Base-by-base conservation (phyloP, 768 basidiomycete species). In the Tylopilus rubrobrunneus region DNA sequence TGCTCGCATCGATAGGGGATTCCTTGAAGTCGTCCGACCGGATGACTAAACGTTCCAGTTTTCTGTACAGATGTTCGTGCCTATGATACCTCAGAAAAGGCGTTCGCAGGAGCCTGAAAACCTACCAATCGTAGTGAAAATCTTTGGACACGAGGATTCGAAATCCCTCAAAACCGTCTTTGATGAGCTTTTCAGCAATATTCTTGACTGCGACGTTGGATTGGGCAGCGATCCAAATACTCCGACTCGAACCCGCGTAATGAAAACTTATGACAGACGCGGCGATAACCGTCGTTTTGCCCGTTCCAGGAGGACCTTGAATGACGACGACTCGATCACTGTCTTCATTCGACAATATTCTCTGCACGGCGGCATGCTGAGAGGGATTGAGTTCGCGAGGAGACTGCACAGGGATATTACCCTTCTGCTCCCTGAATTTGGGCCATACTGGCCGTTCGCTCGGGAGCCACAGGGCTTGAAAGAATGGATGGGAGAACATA, bases 141-240 rank as follows among this genome's bases (percentile, higher is more conserved):
- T 73, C 78, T 23, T 63, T 67, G 12, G 78, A 78, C 7, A 80
- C 75, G n/a, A 79, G 51, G 1, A 79, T 46, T 48, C 56, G 74
- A 55, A 77, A 79, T 8, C 65, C 53, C 8, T 31, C 5, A 55
- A 77, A 72, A 0, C 44, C 61, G n/a, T 62, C 56, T 7, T 66
- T 62, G 25, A 67, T 53, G 11, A 79, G 64, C 45, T 74, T 79
- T 55, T 78, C 75, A 0, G 77, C 77, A n/a, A 79, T 78, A 52
- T 79, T 79, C 58, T 80, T 80, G 19, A 79, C 78, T 0, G 75
- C 78, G 33, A 79, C 75, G 40, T 79, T 80, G 0, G 78, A 78
- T 27, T 79, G 79, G 0, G 78, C 77, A 28, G 73, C 64, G 28
- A 80, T 56, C 72, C 75, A 79, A 10, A 76, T 60, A 9, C 59